A percentile compares a stretch with the other conserved stretches of the same genome.
phyloP scores from a whole-genome alignment of 1,284 basidiomycete species.

The Coniferiporia weirii region DNA sequence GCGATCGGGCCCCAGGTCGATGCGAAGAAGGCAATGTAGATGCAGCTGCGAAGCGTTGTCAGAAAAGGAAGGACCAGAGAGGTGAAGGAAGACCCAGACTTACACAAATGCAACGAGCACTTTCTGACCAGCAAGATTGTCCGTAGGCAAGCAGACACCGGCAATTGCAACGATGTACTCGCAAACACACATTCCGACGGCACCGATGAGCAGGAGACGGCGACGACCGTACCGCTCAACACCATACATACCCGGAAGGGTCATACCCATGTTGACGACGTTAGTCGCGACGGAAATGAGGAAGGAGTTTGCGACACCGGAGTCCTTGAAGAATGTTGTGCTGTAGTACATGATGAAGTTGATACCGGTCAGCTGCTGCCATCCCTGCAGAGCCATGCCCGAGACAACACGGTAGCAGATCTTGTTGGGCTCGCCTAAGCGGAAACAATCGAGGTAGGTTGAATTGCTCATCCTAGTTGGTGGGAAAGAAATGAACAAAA shows the following conservation, averaged over 20 bases:
- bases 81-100: constrained; percentile 55
- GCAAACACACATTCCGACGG: constrained; percentile 66
- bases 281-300: constrained; percentile 66
- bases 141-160: constrained; percentile 55
- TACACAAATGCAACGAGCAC: constrained; percentile 67
- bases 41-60: not conserved
- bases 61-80: constrained; percentile 21
- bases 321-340: constrained; percentile 68
- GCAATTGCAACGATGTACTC: constrained; percentile 72
- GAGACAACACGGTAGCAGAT: constrained; percentile 71
- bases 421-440: constrained; percentile 48
- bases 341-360: constrained; percentile 86
- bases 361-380: constrained; percentile 82
- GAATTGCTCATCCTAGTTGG: constrained; percentile 22
- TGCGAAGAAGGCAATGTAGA: constrained; percentile 56
- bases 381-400: constrained; percentile 72
- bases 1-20: constrained; percentile 76
- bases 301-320: constrained; percentile 70
- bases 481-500: not conserved
- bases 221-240: constrained; percentile 76
- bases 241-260: constrained; percentile 63
- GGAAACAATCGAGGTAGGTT: constrained; percentile 64
- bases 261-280: constrained; percentile 70
- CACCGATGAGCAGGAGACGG: constrained; percentile 68
- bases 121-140: constrained; percentile 43